phyloP scores from a whole-genome alignment of 176 grass and related monocot genomes.

The Otatea glauca region DNA sequence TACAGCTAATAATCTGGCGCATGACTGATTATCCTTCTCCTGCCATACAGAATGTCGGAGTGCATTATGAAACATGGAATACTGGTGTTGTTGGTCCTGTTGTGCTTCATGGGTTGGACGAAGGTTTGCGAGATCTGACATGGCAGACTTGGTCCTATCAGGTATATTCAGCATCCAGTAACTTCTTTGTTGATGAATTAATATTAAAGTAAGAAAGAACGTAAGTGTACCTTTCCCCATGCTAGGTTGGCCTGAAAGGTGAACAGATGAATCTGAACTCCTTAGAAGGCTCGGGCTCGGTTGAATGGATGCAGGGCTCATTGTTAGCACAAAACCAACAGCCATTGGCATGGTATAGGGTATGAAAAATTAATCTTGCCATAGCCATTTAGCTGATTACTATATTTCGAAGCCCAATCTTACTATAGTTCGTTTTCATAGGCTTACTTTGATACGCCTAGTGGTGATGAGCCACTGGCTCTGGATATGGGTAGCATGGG shows the following conservation, averaged over 20 bases:
- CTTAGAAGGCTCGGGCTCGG: constrained; percentile 75
- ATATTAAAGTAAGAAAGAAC: constrained; percentile 22
- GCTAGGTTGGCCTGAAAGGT: constrained; percentile 92
- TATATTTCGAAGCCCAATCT: background rate
- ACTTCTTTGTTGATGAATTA: background rate
- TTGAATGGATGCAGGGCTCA: constrained; percentile 96
- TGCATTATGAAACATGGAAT: constrained; percentile 96
- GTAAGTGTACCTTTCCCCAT: constrained; percentile 25
- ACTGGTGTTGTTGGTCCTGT: constrained; percentile 93
- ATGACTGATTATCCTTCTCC: constrained; percentile 36
- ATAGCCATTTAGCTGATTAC: constrained; percentile 8
- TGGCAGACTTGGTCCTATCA: constrained; percentile 98
- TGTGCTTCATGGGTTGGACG: constrained; percentile 77
- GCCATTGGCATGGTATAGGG: constrained; percentile 92
- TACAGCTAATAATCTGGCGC: constrained; percentile 1
- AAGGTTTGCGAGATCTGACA: constrained; percentile 85
- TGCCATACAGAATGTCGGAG: constrained; percentile 76
- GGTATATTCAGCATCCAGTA: constrained; percentile 41
- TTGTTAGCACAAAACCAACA: constrained; percentile 74
- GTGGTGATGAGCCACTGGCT: constrained; percentile 86
- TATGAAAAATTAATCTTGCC: constrained; percentile 41
- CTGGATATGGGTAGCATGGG: constrained; percentile 99
- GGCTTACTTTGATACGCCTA: constrained; percentile 91
- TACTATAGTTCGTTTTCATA: constrained; percentile 37
- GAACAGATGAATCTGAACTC: constrained; percentile 98